Conservation (phyloP, 2,329 filamentous ascomycete species). For the Fusarium sterilihyphosum region DNA sequence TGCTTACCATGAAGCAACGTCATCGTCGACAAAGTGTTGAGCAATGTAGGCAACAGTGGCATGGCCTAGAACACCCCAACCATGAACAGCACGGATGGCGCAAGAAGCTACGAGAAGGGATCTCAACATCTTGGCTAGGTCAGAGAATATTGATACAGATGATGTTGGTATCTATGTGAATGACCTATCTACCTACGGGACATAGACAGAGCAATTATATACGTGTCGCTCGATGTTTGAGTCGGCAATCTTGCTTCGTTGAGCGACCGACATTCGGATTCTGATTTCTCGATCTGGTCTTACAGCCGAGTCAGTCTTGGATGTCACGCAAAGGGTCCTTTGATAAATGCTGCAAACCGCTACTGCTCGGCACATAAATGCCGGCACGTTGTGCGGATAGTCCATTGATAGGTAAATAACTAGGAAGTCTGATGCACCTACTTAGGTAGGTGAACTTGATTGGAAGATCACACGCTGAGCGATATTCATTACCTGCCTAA, state of each 20-base stretch:
- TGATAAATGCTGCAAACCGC: background rate
- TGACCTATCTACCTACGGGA: no score
- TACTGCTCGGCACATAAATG: background rate
- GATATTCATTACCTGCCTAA: background rate
- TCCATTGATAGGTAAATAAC: background rate
- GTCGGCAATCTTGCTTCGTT: background rate
- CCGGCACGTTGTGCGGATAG: background rate
- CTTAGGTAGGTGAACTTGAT: background rate
- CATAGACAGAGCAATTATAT: no score
- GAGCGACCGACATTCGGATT: background rate
- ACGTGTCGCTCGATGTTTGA: no score
- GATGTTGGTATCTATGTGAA: rapidly evolving
- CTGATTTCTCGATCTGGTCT: background rate
- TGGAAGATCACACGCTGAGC: background rate
- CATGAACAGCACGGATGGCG: background rate
- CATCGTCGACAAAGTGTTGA: background rate
- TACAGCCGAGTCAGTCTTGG: background rate
- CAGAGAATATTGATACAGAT: rapidly evolving
- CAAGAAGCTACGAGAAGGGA: background rate
- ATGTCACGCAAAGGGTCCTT: background rate
- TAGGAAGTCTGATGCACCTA: background rate
- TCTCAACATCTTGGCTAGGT: background rate
- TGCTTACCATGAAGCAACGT: background rate
- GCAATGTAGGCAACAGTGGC: conserved; percentile 5
- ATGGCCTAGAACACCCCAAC: background rate